These are phyloP conservation scores for Lentinula detonsa DNA, from an alignment of 768 basidiomycete genomes.

Conservation along the genomic window DNA sequence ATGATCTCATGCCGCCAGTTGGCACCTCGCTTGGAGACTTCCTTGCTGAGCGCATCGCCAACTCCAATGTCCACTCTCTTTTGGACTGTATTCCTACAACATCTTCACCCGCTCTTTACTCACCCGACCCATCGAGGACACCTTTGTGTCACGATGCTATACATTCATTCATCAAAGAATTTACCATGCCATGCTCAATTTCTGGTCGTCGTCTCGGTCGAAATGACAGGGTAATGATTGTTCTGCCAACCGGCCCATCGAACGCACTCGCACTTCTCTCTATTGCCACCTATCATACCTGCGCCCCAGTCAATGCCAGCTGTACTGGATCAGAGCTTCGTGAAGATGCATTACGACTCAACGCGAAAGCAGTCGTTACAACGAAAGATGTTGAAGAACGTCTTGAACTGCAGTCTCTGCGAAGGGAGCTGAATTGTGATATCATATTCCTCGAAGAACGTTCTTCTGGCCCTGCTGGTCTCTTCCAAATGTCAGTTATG, in stretches of 20 bases:
- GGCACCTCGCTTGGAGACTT: conserved; percentile 30
- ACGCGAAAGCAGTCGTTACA: conserved; percentile 34
- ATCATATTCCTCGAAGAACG: conserved; percentile 30
- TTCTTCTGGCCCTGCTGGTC: conserved; percentile 27
- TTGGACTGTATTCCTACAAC: conserved; percentile 33
- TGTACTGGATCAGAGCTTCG: conserved; percentile 37
- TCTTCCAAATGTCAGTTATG: conserved; percentile 33
- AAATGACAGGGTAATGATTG: conserved; percentile 42
- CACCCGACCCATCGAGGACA: conserved; percentile 28
- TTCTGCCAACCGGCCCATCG: conserved; percentile 38
- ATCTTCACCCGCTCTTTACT: conserved; percentile 29
- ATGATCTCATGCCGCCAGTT: conserved; percentile 16
- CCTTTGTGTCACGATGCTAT: conserved; percentile 30
- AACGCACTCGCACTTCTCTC: conserved; percentile 42
- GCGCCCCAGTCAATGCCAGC: conserved; percentile 40
- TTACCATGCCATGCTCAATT: conserved; percentile 29
- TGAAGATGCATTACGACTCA: conserved; percentile 34
- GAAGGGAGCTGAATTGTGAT: conserved; percentile 30
- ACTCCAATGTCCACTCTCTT: conserved; percentile 26
- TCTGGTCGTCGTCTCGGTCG: conserved; percentile 23
- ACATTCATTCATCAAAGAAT: conserved; percentile 30
- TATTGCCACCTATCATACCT: conserved; percentile 35
- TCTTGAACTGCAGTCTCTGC: conserved; percentile 26
- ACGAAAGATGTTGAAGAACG: conserved; percentile 33
- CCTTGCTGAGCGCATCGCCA: conserved; percentile 24